phyloP scores from a whole-genome alignment of 78 protist genomes.

The Goniomonas avonlea region DNA sequence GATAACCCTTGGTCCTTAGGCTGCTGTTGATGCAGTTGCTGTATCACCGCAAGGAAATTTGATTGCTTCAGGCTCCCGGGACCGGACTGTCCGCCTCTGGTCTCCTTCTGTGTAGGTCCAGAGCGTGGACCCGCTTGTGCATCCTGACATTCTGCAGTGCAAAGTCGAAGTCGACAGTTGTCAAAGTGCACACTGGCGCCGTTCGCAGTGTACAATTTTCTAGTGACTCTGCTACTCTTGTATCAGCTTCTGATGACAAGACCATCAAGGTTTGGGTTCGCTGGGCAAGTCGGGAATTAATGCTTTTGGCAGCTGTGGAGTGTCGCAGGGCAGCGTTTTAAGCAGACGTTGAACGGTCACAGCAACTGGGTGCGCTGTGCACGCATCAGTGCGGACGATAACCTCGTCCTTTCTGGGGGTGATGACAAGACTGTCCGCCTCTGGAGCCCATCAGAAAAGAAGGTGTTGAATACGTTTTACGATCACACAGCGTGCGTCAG shows the following conservation, averaged over 20 bases:
- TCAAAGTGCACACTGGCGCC: constrained; percentile 51
- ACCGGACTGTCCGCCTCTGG: constrained; percentile 69
- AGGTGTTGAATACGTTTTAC: constrained; percentile 54
- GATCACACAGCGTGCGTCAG: constrained; percentile 45
- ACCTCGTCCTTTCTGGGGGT: constrained; percentile 46
- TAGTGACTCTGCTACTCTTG: constrained; percentile 29
- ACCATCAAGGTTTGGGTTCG: constrained; percentile 42
- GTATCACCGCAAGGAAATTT: constrained; percentile 54
- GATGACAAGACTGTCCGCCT: constrained; percentile 77
- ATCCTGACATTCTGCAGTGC: no score
- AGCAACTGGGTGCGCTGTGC: constrained; percentile 74
- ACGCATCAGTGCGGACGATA: constrained; percentile 48
- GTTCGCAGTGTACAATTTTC: constrained; percentile 60
- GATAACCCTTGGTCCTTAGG: neutral
- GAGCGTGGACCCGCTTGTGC: no score
- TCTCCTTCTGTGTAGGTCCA: no score
- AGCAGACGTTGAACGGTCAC: constrained; percentile 65
- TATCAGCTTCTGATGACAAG: constrained; percentile 74
- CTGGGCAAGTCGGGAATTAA: neutral
- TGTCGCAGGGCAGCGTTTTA: constrained; percentile 34
- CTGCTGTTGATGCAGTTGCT: constrained; percentile 43
- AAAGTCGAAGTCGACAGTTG: constrained; percentile 10
- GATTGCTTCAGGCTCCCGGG: constrained; percentile 59
- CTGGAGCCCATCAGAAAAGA: constrained; percentile 71
- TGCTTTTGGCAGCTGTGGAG: constrained; percentile 28